Evolutionary conservation across 176 grass and related monocot genomes (phyloP).

Genomic region (Carex kokanica): DNA sequence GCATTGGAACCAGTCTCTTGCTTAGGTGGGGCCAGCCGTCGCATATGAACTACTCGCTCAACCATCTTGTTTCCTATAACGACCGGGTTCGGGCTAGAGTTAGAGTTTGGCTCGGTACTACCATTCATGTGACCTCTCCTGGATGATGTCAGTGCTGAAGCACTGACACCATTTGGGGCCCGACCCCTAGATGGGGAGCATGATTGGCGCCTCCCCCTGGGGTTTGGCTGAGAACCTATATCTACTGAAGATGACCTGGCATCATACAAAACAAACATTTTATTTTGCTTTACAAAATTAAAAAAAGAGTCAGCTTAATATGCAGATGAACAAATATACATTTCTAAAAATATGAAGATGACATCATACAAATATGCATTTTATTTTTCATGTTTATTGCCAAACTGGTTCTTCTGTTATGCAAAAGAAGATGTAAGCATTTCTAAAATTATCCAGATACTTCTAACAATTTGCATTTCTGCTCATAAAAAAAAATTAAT

Average conservation of each 20-base stretch:
- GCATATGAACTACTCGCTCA: conserved; percentile 90
- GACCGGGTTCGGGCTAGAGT: conserved; percentile 58
- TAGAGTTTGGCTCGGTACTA: conserved; percentile 21
- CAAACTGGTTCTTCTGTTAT: neutral
- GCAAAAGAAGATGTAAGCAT: neutral
- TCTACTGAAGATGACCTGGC: conserved; percentile 85
- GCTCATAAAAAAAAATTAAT: neutral
- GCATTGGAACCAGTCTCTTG: conserved; percentile 58
- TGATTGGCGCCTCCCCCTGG: conserved; percentile 70
- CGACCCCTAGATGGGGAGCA: conserved; percentile 94
- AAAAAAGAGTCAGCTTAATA: conserved; percentile 2
- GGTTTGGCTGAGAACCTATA: conserved; percentile 44
- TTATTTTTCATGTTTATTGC: conserved; percentile 1
- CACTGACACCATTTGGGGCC: conserved; percentile 46
- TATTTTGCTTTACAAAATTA: conserved; percentile 1
- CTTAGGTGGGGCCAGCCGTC: conserved; percentile 84
- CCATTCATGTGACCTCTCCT: conserved; percentile 65
- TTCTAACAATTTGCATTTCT: neutral
- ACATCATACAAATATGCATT: neutral
- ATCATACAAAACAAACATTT: neutral
- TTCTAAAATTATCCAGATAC: neutral
- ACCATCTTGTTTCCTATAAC: conserved; percentile 94
- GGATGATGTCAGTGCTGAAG: conserved; percentile 51
- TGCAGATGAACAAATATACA: neutral
- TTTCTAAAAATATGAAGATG: too few relatives aligned